Conservation (phyloP, 2,329 filamentous ascomycete species). For the Leptographium lundbergii region DNA sequence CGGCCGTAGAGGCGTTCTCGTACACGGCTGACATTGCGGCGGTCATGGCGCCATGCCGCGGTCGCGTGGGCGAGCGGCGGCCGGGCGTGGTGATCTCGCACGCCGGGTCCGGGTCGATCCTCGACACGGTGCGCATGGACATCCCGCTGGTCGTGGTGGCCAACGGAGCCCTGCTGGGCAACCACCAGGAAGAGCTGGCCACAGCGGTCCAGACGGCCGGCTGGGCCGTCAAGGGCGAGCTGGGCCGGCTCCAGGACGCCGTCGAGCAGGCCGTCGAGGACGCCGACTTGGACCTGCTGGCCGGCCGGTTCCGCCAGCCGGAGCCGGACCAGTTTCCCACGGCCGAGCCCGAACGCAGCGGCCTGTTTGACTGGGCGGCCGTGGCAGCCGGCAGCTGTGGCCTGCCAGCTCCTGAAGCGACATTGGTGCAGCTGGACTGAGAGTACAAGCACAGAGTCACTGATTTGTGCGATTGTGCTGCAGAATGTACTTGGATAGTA, state of each 20-base stretch:
- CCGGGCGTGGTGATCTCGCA: slow-evolving; percentile 77
- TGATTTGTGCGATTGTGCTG: no score
- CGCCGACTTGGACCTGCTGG: slow-evolving; percentile 12
- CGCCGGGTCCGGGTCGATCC: slow-evolving; percentile 81
- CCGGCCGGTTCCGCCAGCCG: slow-evolving; percentile 13
- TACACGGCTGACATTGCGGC: slow-evolving; percentile 50
- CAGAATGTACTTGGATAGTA: not conserved
- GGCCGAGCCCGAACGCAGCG: slow-evolving; percentile 15
- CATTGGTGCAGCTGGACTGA: slow-evolving; percentile 5
- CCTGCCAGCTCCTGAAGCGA: not conserved
- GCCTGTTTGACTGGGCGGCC: slow-evolving; percentile 21
- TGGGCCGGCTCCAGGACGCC: slow-evolving; percentile 26
- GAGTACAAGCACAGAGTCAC: no score
- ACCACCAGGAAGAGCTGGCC: slow-evolving; percentile 85
- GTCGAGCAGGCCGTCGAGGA: slow-evolving; percentile 11
- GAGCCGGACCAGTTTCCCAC: slow-evolving; percentile 17
- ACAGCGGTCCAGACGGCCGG: slow-evolving; percentile 59
- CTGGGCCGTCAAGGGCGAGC: slow-evolving; percentile 60
- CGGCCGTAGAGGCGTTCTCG: slow-evolving; percentile 36
- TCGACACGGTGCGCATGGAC: slow-evolving; percentile 64
- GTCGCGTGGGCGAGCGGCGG: slow-evolving; percentile 25
- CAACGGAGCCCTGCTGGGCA: slow-evolving; percentile 69
- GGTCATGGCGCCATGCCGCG: slow-evolving; percentile 45
- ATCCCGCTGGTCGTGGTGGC: slow-evolving; percentile 80
- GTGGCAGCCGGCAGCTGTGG: not conserved